These are phyloP conservation scores for Verticillium longisporum DNA, from an alignment of 2,329 filamentous ascomycete genomes.

Conservation along the genomic window DNA sequence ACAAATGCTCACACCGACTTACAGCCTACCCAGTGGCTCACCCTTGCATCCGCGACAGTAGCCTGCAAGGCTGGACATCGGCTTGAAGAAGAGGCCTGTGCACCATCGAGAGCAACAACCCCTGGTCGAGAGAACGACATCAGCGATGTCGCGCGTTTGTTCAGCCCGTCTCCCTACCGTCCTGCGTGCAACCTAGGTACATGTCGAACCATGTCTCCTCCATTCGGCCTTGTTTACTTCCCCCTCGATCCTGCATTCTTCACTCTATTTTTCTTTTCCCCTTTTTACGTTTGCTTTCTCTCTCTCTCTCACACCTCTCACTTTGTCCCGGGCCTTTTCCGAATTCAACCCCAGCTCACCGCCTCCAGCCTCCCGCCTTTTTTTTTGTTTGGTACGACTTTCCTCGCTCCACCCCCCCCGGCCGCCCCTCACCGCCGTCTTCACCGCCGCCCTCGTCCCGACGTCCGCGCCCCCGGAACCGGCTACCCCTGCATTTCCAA, in stretches of 20 bases:
- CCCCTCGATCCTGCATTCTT: slow-evolving; percentile 1
- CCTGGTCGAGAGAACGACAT: slow-evolving; percentile 23
- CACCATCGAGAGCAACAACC: slow-evolving; percentile 14
- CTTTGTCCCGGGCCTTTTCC: neutral
- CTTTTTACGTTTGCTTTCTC: neutral
- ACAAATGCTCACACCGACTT: no score
- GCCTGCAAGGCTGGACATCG: slow-evolving; percentile 55
- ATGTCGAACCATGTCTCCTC: neutral
- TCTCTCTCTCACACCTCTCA: neutral
- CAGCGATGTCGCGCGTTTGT: slow-evolving; percentile 22
- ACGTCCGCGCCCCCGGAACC: slow-evolving; percentile 6
- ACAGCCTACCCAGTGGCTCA: no score
- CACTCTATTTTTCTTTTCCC: neutral
- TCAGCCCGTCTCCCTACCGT: neutral
- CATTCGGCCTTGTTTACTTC: neutral
- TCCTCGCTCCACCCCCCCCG: no score
- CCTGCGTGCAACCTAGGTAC: no score
- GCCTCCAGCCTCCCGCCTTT: neutral
- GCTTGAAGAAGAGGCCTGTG: slow-evolving; percentile 23
- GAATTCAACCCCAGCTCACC: neutral
- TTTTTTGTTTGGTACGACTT: no score
- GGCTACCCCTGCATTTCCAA: neutral
- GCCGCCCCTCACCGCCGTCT: neutral
- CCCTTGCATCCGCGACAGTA: no score
- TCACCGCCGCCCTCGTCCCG: slow-evolving; percentile 4